These are phyloP conservation scores for Pythium vanterpoolii DNA, from an alignment of 352 stramenopile species.

Conservation along the genomic window DNA sequence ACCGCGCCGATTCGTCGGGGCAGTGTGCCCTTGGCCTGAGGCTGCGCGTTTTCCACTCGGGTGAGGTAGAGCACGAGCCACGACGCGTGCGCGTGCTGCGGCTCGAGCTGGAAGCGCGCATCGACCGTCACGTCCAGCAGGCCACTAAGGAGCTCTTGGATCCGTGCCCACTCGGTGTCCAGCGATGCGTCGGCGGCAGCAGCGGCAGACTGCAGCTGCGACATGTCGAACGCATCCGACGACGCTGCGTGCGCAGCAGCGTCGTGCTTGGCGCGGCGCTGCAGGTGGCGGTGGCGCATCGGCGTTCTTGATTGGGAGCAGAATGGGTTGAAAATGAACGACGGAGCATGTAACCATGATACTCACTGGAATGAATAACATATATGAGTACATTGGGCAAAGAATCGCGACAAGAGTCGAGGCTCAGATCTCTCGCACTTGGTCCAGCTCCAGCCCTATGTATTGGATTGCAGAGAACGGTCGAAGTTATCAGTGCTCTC, in stretches of 20 bases:
- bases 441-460: too few species aligned
- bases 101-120: conserved; percentile 12
- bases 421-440: too few species aligned
- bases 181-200: background rate
- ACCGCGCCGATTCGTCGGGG: background rate
- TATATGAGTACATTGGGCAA: too few species aligned
- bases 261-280: background rate
- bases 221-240: background rate
- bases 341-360: too few species aligned
- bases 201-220: background rate
- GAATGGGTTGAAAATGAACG: background rate
- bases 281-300: background rate
- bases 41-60: conserved; percentile 6
- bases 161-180: conserved; percentile 7
- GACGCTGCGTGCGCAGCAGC: background rate
- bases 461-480: too few species aligned
- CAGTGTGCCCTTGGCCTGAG: background rate
- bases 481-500: too few species aligned
- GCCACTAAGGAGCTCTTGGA: conserved; percentile 5
- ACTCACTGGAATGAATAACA: too few species aligned
- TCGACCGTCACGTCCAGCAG: conserved; percentile 5
- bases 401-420: too few species aligned
- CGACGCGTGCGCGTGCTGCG: conserved; percentile 10
- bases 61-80: conserved; percentile 16
- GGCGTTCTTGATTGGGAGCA: too few species aligned